Evolutionary conservation across 2,329 filamentous ascomycete species (phyloP), one percentile per base, ranked within the genome.

Genomic region (Hysterium pulicare): DNA sequence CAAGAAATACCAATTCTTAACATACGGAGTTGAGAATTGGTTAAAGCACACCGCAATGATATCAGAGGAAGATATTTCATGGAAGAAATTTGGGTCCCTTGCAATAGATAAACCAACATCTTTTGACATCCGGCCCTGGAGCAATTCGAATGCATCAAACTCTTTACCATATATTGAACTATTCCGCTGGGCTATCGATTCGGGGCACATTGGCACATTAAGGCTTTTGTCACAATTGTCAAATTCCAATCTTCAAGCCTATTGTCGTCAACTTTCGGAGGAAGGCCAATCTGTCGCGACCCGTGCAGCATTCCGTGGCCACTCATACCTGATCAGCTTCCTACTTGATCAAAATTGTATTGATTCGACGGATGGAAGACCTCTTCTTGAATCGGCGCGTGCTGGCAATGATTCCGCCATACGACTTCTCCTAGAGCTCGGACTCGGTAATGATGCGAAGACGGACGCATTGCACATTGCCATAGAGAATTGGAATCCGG

Each of bases 11-110:
- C 37, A 15, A 20, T 31, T 39, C 10, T 30, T 39, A 13, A 31
- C 11, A 7, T 39, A 39, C 19, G 37, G 22, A 13, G 20, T 39
- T n/a, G 37, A 39, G n/a, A 39, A 39, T 20, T 39, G 37, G 37
- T 13, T 39, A 20, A 39, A 15, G n/a, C 37, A 39, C 17, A 30
- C 37, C 10, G 26, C 37, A 30, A 20, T 16, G n/a, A 39, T 39
- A 11, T 16, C 22, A 13, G 23, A 31, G 37, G 30, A 31, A 7
- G 21, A 39, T 13, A 1, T 4, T 6, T 31, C 9, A n/a, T 39
- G 37, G 37, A 39, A 39, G 4, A 31, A 30, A 11, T 39, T 39
- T 17, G 16, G 17, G 13, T 19, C 13, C 23, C 37, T 39, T 6
- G 37, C 37, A 4, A 31, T 30, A 19, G 37, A 39, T 39, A 39